These are phyloP conservation scores for Blastocystis sp. DNA, from an alignment of 352 stramenopile genomes.

Conservation along the genomic window DNA sequence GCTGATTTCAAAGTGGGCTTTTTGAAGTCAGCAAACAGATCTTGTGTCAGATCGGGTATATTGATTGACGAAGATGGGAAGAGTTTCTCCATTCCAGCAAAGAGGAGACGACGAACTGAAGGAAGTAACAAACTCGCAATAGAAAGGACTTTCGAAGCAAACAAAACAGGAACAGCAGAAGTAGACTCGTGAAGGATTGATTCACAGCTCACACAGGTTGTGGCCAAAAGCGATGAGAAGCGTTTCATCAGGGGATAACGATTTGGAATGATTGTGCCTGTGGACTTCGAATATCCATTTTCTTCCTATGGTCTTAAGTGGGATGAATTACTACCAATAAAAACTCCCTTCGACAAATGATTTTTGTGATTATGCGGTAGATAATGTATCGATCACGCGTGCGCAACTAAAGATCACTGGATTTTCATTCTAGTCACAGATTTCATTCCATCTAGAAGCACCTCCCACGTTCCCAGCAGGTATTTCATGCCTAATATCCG, in stretches of 20 bases:
- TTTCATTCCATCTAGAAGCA: slow-evolving; percentile 15
- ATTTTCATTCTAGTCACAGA: neutral
- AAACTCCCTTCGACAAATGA: slow-evolving; percentile 31
- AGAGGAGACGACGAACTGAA: neutral
- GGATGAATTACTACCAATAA: neutral
- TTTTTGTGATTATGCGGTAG: slow-evolving; percentile 61
- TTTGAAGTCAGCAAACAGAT: neutral
- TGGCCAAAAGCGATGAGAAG: neutral
- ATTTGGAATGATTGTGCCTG: neutral
- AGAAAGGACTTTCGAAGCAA: slow-evolving; percentile 35
- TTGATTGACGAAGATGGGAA: slow-evolving; percentile 12
- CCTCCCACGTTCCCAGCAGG: slow-evolving; percentile 50
- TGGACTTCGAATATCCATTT: neutral
- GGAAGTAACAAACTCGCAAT: slow-evolving; percentile 14
- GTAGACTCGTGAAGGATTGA: neutral
- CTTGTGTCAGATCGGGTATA: slow-evolving; percentile 3
- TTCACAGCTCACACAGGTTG: slow-evolving; percentile 14
- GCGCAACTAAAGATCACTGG: neutral
- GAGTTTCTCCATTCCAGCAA: neutral
- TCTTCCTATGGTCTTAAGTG: neutral
- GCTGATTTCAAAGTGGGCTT: neutral
- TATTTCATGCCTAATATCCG: slow-evolving; percentile 56
- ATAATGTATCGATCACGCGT: slow-evolving; percentile 46
- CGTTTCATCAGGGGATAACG: slow-evolving; percentile 2
- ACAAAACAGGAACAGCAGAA: slow-evolving; percentile 52